Conservation (phyloP, 1,284 basidiomycete genomes). For the Ceratobasidium theobromae region DNA sequence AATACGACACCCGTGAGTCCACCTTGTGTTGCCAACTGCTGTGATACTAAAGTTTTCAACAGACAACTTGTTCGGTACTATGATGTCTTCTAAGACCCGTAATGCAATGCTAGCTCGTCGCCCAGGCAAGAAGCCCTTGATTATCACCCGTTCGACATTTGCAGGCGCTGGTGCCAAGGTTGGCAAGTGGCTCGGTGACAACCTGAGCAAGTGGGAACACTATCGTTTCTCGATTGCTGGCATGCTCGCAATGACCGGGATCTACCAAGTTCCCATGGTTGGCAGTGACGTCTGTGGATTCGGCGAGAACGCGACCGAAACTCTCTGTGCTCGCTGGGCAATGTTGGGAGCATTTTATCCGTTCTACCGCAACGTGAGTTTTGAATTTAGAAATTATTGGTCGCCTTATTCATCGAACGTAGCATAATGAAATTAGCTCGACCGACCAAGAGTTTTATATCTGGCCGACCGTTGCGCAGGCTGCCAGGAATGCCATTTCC, state of each 20-base stretch:
- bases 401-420: conserved; percentile 1
- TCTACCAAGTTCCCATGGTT: conserved; percentile 69
- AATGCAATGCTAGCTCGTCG: conserved; percentile 62
- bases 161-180: conserved; percentile 63
- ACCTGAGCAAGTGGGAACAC: conserved; percentile 41
- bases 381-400: neutral
- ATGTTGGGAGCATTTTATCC: conserved; percentile 69
- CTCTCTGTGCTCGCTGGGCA: conserved; percentile 66
- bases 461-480: conserved; percentile 59
- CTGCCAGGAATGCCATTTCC: conserved; percentile 61
- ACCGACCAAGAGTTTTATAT: conserved; percentile 68
- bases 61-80: conserved; percentile 68
- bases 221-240: conserved; percentile 56
- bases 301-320: conserved; percentile 58
- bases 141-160: conserved; percentile 74
- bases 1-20: conserved; percentile 58
- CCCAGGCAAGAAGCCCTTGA: conserved; percentile 59
- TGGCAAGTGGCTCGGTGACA: conserved; percentile 72
- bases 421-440: conserved; percentile 60
- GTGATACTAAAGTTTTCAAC: neutral
- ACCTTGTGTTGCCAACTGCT: neutral
- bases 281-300: conserved; percentile 62
- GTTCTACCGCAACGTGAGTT: conserved; percentile 66
- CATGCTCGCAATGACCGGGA: conserved; percentile 60
- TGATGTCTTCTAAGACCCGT: conserved; percentile 67